phyloP scores from a whole-genome alignment of 345 rosid genomes.

The Boechera retrofracta region DNA sequence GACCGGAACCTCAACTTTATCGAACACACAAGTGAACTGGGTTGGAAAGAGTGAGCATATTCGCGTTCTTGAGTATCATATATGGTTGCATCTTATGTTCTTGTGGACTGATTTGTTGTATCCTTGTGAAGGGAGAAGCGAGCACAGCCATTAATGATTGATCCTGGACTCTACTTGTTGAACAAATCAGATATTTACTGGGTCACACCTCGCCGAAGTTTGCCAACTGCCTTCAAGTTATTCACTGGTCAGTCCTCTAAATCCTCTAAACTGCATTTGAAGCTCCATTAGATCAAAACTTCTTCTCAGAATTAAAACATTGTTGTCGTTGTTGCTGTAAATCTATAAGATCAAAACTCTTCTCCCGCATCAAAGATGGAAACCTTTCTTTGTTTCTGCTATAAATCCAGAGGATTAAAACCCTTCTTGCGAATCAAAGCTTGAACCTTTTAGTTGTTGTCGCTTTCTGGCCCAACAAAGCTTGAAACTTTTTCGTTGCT shows the following conservation, averaged over 20 bases:
- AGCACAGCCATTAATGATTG: constrained; percentile 94
- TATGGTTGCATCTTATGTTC: background rate
- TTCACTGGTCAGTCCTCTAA: constrained; percentile 73
- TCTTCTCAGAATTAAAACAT: background rate
- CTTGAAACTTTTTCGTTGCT: background rate
- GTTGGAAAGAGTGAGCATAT: constrained; percentile 89
- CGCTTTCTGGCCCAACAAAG: background rate
- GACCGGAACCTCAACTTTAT: constrained; percentile 81
- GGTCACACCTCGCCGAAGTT: constrained; percentile 77
- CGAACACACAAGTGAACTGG: constrained; percentile 89
- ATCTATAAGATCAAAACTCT: background rate
- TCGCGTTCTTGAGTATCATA: background rate
- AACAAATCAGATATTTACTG: constrained; percentile 75
- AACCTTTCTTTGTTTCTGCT: background rate
- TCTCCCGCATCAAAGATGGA: background rate
- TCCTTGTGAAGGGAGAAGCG: constrained; percentile 76
- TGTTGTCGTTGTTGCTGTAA: background rate
- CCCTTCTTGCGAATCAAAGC: background rate
- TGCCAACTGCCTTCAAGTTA: constrained; percentile 90
- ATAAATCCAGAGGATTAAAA: background rate
- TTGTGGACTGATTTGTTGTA: constrained; percentile 20
- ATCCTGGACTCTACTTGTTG: constrained; percentile 85
- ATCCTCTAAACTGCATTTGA: constrained; percentile 1
- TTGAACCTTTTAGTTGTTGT: background rate
- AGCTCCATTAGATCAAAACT: background rate